Evolutionary conservation across 345 rosid genomes (phyloP).

Genomic region (Populus alba): DNA sequence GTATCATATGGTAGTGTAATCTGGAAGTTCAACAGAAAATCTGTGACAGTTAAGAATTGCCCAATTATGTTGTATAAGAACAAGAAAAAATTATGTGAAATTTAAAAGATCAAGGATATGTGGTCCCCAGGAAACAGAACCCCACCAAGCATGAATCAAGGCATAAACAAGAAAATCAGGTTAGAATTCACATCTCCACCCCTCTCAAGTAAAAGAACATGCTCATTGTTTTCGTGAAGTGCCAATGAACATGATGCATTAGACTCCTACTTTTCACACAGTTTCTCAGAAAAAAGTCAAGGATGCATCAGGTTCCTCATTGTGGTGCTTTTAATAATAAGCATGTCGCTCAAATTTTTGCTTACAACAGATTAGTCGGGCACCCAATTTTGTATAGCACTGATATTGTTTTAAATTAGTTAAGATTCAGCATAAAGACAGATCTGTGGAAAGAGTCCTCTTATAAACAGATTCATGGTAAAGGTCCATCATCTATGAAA

Average conservation of each 20-base stretch:
- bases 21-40: constrained; percentile 27
- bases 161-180: not conserved
- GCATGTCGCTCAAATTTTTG: not conserved
- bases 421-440: not conserved
- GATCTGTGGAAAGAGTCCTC: not conserved
- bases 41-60: not conserved
- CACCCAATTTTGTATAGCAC: not conserved
- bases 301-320: not conserved
- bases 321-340: not conserved
- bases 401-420: not conserved
- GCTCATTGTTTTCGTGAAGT: not conserved
- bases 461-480: not conserved
- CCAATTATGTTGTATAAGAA: not conserved
- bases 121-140: not conserved
- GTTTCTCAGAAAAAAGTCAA: not conserved
- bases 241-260: not conserved
- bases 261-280: not conserved
- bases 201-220: not conserved
- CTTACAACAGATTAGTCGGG: not conserved
- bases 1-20: constrained; percentile 75
- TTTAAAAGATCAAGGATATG: not conserved
- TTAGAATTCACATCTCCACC: not conserved
- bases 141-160: not conserved
- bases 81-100: not conserved
- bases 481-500: not conserved